Percentiles rank a stretch among this genome's conserved stretches.
Evolutionary conservation across 2,329 filamentous ascomycete species (phyloP).

Genomic region (Colletotrichum noveboracense): DNA sequence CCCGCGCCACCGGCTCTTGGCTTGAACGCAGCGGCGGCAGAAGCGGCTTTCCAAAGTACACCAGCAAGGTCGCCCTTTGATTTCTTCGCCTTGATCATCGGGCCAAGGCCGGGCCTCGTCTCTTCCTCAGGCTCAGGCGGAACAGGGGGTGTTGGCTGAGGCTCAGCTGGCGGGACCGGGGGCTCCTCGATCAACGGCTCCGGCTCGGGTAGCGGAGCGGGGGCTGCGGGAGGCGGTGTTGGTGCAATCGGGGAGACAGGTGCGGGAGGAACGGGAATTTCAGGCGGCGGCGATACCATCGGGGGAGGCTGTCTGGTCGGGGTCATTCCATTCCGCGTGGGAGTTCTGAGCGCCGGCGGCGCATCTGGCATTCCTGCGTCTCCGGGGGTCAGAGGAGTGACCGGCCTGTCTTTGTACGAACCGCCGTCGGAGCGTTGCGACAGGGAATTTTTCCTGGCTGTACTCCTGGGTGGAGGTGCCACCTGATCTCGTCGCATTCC

Average conservation of each 20-base stretch:
- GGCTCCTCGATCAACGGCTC: not conserved
- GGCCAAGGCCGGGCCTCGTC: conserved; percentile 77
- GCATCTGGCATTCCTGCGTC: not conserved
- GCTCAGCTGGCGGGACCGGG: conserved; percentile 2
- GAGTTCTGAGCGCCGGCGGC: conserved; percentile 9
- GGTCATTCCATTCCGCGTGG: conserved; percentile 10
- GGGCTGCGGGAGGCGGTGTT: not conserved
- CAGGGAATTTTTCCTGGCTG: conserved; percentile 50
- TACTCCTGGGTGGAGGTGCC: conserved; percentile 56
- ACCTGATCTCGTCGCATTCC: conserved; percentile 48
- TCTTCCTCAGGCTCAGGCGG: conserved; percentile 42
- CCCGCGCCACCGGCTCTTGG: conserved; percentile 87
- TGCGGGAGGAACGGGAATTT: conserved; percentile 4
- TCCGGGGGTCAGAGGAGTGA: conserved; percentile 21
- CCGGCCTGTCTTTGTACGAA: conserved; percentile 38
- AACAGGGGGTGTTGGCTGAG: conserved; percentile 24
- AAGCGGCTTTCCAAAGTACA: conserved; percentile 81
- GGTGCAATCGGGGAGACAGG: conserved; percentile 6
- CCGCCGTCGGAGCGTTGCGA: conserved; percentile 36
- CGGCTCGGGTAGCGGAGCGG: not conserved
- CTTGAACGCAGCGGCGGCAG: conserved; percentile 73
- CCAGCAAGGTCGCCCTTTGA: conserved; percentile 76
- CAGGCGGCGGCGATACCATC: conserved; percentile 1
- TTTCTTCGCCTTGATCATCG: conserved; percentile 86
- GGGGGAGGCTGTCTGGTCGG: conserved; percentile 4